Percentiles rank a stretch among this genome's conserved stretches.
Conservation (phyloP, 139 green algal species). For the Gonium pectorale region DNA sequence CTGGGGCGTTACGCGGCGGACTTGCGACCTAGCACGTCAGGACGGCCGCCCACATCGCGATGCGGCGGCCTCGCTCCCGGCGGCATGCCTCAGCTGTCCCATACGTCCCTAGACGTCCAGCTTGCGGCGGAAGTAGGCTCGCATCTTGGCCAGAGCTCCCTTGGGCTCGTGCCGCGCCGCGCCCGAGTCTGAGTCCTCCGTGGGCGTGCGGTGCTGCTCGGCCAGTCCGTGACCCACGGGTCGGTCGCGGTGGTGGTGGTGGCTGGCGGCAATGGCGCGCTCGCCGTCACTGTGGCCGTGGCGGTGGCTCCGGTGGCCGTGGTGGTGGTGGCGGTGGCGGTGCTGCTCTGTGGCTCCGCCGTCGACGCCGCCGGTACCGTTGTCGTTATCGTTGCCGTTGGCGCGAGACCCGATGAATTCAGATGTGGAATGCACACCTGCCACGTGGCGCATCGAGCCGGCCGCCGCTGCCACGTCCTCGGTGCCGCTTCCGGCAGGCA, state of each 20-base stretch:
- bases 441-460: conserved; percentile 9
- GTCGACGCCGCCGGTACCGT: no score
- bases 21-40: no score
- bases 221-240: no score
- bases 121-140: conserved; percentile 26
- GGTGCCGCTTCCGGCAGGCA: neutral
- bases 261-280: neutral
- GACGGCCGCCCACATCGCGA: no score
- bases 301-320: conserved; percentile 1
- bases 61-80: no score
- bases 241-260: conserved; percentile 3
- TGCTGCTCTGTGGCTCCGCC: no score
- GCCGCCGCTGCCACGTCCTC: conserved; percentile 10
- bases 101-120: conserved; percentile 1
- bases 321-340: neutral
- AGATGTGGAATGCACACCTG: neutral
- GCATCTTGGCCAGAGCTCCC: conserved; percentile 29
- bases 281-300: neutral
- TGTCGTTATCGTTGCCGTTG: no score
- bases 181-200: neutral
- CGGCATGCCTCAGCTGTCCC: no score
- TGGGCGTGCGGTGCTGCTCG: neutral
- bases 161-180: neutral
- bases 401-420: no score
- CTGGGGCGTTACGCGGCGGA: no score